phyloP scores from a whole-genome alignment of 1,139 yeast genomes.

The Debaryomyces nepalensis region DNA sequence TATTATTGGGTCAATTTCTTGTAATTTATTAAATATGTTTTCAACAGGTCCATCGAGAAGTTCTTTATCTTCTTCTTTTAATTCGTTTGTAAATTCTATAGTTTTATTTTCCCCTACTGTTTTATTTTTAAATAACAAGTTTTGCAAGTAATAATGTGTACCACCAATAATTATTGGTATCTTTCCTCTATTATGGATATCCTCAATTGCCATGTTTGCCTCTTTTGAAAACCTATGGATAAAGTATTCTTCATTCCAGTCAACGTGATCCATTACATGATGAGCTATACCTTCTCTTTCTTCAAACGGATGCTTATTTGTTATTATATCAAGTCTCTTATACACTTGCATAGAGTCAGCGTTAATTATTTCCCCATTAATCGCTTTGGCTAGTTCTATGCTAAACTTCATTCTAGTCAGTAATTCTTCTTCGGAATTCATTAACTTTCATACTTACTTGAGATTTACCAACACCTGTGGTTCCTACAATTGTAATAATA shows the following conservation, averaged over 20 bases:
- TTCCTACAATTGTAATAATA: constrained; percentile 81
- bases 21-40: constrained; percentile 51
- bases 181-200: constrained; percentile 72
- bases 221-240: constrained; percentile 82
- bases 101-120: constrained; percentile 43
- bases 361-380: constrained; percentile 89
- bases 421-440: constrained; percentile 1
- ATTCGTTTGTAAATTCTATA: constrained; percentile 12
- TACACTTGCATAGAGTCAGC: constrained; percentile 99
- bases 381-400: constrained; percentile 74
- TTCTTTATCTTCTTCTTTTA: constrained; percentile 45
- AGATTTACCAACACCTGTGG: constrained; percentile 98
- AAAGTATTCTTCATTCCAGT: constrained; percentile 80
- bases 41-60: constrained; percentile 65
- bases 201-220: constrained; percentile 61
- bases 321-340: constrained; percentile 68
- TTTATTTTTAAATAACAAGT: constrained; percentile 71
- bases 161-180: constrained; percentile 94
- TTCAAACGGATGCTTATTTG: constrained; percentile 85
- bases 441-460: constrained; percentile 47
- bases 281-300: constrained; percentile 80
- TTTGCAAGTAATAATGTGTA: constrained; percentile 89
- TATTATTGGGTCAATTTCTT: constrained; percentile 66
- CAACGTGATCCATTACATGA: constrained; percentile 84
- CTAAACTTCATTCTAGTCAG: constrained; percentile 45